Conservation (phyloP, 2,329 filamentous ascomycete species). For the Phoma sp. region DNA sequence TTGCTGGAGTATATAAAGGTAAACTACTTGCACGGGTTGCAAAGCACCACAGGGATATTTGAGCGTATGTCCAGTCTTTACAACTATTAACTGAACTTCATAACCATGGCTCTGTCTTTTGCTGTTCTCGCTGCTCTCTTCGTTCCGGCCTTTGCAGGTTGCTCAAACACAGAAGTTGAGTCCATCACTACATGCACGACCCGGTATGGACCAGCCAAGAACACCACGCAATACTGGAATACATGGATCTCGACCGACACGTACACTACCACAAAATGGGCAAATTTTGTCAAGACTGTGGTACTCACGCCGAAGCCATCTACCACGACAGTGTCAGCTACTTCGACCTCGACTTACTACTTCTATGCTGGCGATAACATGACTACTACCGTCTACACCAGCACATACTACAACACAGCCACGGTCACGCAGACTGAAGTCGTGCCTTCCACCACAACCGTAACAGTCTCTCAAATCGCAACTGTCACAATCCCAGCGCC, state of each 20-base stretch:
- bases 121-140: not conserved
- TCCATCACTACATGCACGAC: not conserved
- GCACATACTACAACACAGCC: not conserved
- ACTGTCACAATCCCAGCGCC: not conserved
- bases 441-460: not conserved
- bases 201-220: not conserved
- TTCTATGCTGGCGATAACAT: not conserved
- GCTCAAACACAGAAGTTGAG: not conserved
- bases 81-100: not conserved
- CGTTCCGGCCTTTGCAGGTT: not conserved
- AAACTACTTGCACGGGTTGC: not conserved
- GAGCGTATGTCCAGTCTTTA: not conserved
- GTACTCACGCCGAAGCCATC: not conserved
- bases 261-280: not conserved
- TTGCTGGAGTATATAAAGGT: not conserved
- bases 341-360: not conserved
- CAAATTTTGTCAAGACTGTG: not conserved
- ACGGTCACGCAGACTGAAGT: not conserved
- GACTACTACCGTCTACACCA: not conserved
- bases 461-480: not conserved
- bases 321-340: not conserved
- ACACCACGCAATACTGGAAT: not conserved
- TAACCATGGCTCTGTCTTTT: not conserved
- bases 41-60: not conserved
- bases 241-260: not conserved